Evolutionary conservation across 2,329 filamentous ascomycete species (phyloP).

Genomic region (Pestalotiopsis sp.): DNA sequence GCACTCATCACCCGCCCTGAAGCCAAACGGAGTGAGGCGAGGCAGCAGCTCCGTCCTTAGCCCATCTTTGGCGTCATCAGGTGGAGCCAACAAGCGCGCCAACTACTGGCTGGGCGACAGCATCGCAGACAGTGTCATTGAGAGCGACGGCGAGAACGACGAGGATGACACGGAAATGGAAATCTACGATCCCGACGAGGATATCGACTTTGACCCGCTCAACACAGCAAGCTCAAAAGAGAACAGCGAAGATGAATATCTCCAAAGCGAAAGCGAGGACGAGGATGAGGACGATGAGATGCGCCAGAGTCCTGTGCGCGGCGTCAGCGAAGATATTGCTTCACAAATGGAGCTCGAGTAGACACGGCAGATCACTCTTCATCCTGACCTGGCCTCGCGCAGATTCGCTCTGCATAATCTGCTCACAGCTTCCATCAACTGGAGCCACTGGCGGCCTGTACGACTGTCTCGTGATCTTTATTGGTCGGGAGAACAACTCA

Average conservation of each 20-base stretch:
- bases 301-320: slow-evolving; percentile 50
- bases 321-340: slow-evolving; percentile 66
- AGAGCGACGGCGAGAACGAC: slow-evolving; percentile 50
- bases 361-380: not conserved
- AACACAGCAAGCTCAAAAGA: slow-evolving; percentile 52
- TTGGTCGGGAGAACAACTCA: not conserved
- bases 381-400: not conserved
- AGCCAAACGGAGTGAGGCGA: slow-evolving; percentile 25
- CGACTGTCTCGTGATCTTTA: not conserved
- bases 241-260: slow-evolving; percentile 43
- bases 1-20: slow-evolving; percentile 37
- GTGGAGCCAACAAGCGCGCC: slow-evolving; percentile 76
- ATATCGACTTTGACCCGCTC: slow-evolving; percentile 58
- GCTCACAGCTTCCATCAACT: not conserved
- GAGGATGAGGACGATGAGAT: slow-evolving; percentile 39
- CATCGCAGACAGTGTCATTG: slow-evolving; percentile 48
- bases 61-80: slow-evolving; percentile 23
- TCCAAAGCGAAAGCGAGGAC: slow-evolving; percentile 44
- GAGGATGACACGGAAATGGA: slow-evolving; percentile 46
- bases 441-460: not conserved
- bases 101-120: slow-evolving; percentile 84
- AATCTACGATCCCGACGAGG: slow-evolving; percentile 61
- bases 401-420: not conserved
- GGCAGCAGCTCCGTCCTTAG: slow-evolving; percentile 25
- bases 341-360: slow-evolving; percentile 63